These are phyloP conservation scores for Coelastrella sp. DNA, from an alignment of 139 green algal genomes.

Conservation along the genomic window DNA sequence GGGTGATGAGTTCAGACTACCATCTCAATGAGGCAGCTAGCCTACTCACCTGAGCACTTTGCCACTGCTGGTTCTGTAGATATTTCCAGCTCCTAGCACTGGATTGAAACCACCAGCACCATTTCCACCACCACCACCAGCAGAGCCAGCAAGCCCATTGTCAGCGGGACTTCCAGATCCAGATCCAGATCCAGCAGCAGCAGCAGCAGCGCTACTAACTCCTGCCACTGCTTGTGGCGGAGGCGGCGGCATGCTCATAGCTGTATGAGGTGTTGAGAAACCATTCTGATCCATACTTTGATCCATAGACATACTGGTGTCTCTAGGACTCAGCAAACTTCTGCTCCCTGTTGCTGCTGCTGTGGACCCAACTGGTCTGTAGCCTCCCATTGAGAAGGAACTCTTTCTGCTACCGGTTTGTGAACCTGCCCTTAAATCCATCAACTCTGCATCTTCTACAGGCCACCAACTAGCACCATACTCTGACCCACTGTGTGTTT, in stretches of 20 bases:
- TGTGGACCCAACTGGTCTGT: too few species aligned
- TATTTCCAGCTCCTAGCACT: neutral
- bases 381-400: too few species aligned
- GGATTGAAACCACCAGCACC: neutral
- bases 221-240: neutral
- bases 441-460: too few species aligned
- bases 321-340: neutral
- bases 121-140: neutral
- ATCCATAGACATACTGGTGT: too few species aligned
- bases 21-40: too few species aligned
- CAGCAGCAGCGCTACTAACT: neutral
- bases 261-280: neutral
- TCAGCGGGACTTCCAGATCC: neutral
- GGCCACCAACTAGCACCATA: too few species aligned
- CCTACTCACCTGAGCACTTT: constrained; percentile 37
- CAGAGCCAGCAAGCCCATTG: too few species aligned
- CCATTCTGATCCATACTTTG: too few species aligned
- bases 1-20: neutral
- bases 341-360: too few species aligned
- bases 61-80: constrained; percentile 39
- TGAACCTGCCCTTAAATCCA: too few species aligned
- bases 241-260: neutral
- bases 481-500: too few species aligned
- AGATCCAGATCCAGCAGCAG: neutral
- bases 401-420: too few species aligned